Evolutionary conservation across 257 asterid genomes (phyloP), one percentile per base, ranked within the genome.

Genomic region (Plantago ovata): DNA sequence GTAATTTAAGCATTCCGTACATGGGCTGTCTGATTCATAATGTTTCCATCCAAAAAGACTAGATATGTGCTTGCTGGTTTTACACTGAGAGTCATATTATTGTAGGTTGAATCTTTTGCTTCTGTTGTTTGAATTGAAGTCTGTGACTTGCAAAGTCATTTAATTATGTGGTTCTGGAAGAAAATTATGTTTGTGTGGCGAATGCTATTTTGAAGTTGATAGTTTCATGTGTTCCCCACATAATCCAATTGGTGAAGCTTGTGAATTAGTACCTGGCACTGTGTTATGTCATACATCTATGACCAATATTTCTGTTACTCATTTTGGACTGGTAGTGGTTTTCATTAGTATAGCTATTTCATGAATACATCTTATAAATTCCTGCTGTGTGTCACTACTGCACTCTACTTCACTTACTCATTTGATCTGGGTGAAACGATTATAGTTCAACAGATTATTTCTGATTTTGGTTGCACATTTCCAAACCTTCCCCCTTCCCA

Each of bases 1-100:
- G 97, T 92, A 83, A 53, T 53, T 67, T 38, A 41, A 44, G 10
- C 19, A 28, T 46, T 69, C 22, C 45, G 21, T 21, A 24, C 60
- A 58, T 57, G 52, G 14, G 61, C 39, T 53, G 53, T 20, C 71
- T 68, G 53, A 41, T 2, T 12, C 58, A 20, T 22, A 36, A 10
- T 41, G 38, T 53, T 61, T 60, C 63, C 43, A 7, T 16, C 55
- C 33, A 10, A 58, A 51, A 62, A 16, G 18, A 41, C 16, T 38
- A 57, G 23, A 61, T 51, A 39, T 59, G 22, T 58, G 62, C 58
- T 23, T 43, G 45, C 56, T 28, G 36, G 39, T 47, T 45, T 20
- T 45, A 16, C 45, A 33, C 53, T 66, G 52, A 51, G 19, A 41
- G 36, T 33, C 22, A 18, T 51, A 10, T 14, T 45, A 36, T 14